These are phyloP conservation scores for Anthracocystis walkeri DNA, from an alignment of 1,284 basidiomycete genomes.

Conservation along the genomic window DNA sequence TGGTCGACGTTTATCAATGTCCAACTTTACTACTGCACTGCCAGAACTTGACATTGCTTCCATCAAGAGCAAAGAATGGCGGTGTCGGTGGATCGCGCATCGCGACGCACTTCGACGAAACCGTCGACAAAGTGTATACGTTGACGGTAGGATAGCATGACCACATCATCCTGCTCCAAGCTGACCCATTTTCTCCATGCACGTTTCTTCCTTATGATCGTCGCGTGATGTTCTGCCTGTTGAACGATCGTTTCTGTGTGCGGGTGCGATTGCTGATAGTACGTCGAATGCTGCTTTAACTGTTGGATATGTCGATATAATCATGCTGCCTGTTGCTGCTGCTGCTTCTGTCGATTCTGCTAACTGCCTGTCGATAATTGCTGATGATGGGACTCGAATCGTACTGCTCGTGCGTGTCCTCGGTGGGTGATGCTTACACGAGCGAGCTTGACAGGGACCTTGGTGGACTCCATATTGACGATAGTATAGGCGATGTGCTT, in stretches of 20 bases:
- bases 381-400: background rate
- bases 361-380: background rate
- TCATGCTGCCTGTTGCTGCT: background rate
- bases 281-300: background rate
- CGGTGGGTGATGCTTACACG: constrained; percentile 50
- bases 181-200: background rate
- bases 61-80: background rate
- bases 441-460: constrained; percentile 59
- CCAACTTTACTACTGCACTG: background rate
- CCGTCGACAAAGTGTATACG: too few species aligned
- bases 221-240: background rate
- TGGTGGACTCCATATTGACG: constrained; percentile 59
- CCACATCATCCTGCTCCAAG: too few species aligned
- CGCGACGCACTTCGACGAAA: background rate
- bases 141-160: too few species aligned
- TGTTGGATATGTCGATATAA: background rate
- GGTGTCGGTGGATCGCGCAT: background rate
- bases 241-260: background rate
- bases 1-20: background rate
- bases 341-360: constrained; percentile 6
- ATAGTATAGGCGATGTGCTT: constrained; percentile 41
- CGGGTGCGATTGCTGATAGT: background rate
- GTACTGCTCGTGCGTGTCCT: constrained; percentile 6
- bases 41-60: background rate
- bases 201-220: background rate